phyloP scores from a whole-genome alignment of 106 monocot species.

The Dendrobium chrysotoxum region DNA sequence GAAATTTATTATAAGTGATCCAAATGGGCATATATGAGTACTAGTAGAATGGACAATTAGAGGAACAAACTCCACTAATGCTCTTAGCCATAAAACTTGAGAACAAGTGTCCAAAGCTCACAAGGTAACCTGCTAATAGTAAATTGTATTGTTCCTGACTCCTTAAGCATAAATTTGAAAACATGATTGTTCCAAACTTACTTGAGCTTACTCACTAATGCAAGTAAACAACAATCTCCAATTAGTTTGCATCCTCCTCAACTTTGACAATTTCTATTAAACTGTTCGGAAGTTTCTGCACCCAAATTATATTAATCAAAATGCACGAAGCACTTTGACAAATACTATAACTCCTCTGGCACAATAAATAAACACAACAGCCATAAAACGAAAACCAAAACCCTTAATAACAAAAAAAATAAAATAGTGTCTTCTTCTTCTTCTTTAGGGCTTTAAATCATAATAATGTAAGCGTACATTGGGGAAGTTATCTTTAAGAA shows the following conservation, averaged over 20 bases:
- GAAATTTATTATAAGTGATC: not conserved
- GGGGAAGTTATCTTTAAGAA: not conserved
- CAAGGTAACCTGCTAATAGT: not conserved
- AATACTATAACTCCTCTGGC: not conserved
- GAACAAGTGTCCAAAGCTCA: not conserved
- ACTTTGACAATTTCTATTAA: not conserved
- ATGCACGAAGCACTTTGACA: not conserved
- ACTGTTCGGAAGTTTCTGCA: not conserved
- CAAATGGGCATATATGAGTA: not conserved
- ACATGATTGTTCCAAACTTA: not conserved
- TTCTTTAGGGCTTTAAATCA: not conserved
- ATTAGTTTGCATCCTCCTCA: not conserved
- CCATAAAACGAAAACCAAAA: not conserved
- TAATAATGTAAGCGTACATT: not conserved
- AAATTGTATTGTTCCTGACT: not conserved
- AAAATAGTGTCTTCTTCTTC: not conserved
- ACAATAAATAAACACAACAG: not conserved
- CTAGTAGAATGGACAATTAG: not conserved
- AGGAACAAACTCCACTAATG: not conserved
- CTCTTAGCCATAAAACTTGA: not conserved
- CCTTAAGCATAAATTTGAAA: not conserved
- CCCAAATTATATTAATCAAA: not conserved
- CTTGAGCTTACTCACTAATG: not conserved
- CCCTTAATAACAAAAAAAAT: not conserved
- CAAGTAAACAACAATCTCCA: not conserved